Conservation (phyloP, 2,329 filamentous ascomycete species). For the Aspergillus hiratsukae region DNA sequence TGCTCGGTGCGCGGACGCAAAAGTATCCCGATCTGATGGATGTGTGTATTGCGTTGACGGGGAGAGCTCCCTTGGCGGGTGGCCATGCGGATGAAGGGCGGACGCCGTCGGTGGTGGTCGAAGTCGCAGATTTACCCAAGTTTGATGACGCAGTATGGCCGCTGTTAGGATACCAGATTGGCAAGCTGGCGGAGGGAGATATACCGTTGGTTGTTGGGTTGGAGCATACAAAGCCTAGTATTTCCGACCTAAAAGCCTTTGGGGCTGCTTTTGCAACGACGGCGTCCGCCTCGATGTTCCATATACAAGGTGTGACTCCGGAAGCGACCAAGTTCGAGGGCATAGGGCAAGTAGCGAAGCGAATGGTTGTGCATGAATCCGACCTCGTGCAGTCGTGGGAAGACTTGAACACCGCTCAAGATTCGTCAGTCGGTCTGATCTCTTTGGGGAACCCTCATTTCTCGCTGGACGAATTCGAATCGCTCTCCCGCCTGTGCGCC, state of each 20-base stretch:
- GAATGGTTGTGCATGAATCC: conserved; percentile 1
- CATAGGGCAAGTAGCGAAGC: conserved; percentile 1
- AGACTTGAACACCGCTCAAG: conserved; percentile 16
- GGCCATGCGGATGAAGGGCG: conserved; percentile 1
- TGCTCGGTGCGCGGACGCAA: conserved; percentile 42
- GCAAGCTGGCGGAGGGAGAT: conserved; percentile 21
- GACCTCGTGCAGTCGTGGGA: conserved; percentile 7
- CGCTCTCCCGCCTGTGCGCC: conserved; percentile 27
- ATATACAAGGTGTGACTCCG: conserved; percentile 39
- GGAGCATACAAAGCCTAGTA: conserved; percentile 16
- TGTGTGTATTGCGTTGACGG: conserved; percentile 42
- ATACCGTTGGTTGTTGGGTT: conserved; percentile 39
- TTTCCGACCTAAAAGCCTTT: conserved; percentile 41
- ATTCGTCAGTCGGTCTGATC: conserved; percentile 30
- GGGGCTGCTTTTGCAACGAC: conserved; percentile 44
- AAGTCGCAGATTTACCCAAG: not conserved
- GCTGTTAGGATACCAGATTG: conserved; percentile 37
- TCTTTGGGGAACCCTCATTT: conserved; percentile 48
- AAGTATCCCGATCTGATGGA: conserved; percentile 48
- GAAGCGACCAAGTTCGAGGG: conserved; percentile 25
- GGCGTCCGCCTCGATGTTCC: conserved; percentile 44
- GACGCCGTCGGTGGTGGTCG: conserved; percentile 21
- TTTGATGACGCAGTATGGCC: conserved; percentile 38
- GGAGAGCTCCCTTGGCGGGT: conserved; percentile 9
- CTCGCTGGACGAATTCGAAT: conserved; percentile 34